phyloP scores from a whole-genome alignment of 768 basidiomycete genomes.

The Austroboletus eburneus region DNA sequence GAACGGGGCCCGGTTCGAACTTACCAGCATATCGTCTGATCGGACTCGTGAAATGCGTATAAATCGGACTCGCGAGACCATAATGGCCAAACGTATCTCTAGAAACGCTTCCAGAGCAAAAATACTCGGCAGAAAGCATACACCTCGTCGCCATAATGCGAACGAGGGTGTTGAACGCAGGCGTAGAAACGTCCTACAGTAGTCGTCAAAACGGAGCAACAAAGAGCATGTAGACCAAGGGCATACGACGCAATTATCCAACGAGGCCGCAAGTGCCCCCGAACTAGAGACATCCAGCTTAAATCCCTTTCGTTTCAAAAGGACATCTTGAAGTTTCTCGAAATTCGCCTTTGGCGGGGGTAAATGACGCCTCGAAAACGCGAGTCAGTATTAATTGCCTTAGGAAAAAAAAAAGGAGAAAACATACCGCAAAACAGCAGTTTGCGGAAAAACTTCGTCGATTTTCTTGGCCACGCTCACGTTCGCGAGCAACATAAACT shows the following conservation, averaged over 20 bases:
- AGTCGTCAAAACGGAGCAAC: neutral
- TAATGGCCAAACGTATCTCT: conserved; percentile 95
- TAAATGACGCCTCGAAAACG: conserved; percentile 66
- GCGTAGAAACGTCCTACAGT: conserved; percentile 69
- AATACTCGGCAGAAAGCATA: conserved; percentile 98
- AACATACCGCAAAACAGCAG: conserved; percentile 79
- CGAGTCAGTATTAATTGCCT: conserved; percentile 4
- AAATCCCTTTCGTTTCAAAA: conserved; percentile 80
- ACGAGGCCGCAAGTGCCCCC: conserved; percentile 78
- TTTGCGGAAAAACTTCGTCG: conserved; percentile 92
- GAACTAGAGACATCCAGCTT: conserved; percentile 88
- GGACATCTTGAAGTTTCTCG: conserved; percentile 90
- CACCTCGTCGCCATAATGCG: conserved; percentile 99
- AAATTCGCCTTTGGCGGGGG: conserved; percentile 93
- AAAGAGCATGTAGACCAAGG: neutral
- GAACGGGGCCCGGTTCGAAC: conserved; percentile 10
- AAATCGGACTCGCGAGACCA: conserved; percentile 94
- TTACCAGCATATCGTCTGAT: conserved; percentile 92
- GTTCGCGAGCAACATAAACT: conserved; percentile 98
- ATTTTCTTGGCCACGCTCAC: conserved; percentile 90
- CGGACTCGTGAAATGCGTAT: conserved; percentile 98
- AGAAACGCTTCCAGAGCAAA: conserved; percentile 91
- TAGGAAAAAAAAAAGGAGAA: neutral
- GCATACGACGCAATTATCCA: conserved; percentile 84
- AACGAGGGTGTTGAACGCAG: conserved; percentile 95